A percentile compares a stretch with the other conserved stretches of the same genome.
Conservation (phyloP, 2,329 filamentous ascomycete genomes). For the Hirsutella rhossiliensis region DNA sequence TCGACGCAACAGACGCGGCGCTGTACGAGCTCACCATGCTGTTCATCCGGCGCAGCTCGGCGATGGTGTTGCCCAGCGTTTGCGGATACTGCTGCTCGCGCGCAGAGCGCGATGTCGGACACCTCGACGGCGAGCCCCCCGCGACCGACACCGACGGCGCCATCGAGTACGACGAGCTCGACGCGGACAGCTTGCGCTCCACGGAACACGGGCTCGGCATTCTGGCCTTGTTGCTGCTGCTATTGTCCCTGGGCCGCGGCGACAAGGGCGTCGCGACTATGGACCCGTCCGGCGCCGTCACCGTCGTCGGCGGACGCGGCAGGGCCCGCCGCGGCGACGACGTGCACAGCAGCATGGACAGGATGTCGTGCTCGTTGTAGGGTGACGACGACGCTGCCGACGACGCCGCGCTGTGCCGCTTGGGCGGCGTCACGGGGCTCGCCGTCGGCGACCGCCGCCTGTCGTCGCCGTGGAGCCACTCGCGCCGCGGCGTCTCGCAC, state of each 20-base stretch:
- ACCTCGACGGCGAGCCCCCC: conserved; percentile 10
- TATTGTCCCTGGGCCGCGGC: conserved; percentile 9
- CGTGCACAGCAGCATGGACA: conserved; percentile 16
- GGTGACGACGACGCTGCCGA: conserved; percentile 16
- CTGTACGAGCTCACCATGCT: conserved; percentile 35
- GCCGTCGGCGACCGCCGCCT: conserved; percentile 4
- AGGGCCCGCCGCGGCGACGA: conserved; percentile 12
- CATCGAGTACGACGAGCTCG: conserved; percentile 14
- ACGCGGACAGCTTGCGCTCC: conserved; percentile 11
- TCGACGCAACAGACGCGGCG: conserved; percentile 22
- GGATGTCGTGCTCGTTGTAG: conserved; percentile 20
- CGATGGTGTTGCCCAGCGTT: conserved; percentile 29
- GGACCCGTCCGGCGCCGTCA: conserved; percentile 14
- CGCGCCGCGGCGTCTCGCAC: conserved; percentile 6
- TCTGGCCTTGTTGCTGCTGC: conserved; percentile 4
- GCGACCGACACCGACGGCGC: conserved; percentile 7
- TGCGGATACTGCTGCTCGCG: conserved; percentile 7
- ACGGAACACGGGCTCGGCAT: not conserved
- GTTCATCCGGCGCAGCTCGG: conserved; percentile 46
- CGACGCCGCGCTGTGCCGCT: not conserved
- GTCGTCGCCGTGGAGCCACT: conserved; percentile 2
- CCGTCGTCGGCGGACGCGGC: conserved; percentile 16
- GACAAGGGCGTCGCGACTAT: conserved; percentile 15
- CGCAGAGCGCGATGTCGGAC: conserved; percentile 5
- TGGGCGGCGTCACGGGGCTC: conserved; percentile 3